Percentiles rank a stretch among this genome's conserved stretches.
Conservation (phyloP, 2,329 filamentous ascomycete genomes). For the Neopestalotiopsis sp. region DNA sequence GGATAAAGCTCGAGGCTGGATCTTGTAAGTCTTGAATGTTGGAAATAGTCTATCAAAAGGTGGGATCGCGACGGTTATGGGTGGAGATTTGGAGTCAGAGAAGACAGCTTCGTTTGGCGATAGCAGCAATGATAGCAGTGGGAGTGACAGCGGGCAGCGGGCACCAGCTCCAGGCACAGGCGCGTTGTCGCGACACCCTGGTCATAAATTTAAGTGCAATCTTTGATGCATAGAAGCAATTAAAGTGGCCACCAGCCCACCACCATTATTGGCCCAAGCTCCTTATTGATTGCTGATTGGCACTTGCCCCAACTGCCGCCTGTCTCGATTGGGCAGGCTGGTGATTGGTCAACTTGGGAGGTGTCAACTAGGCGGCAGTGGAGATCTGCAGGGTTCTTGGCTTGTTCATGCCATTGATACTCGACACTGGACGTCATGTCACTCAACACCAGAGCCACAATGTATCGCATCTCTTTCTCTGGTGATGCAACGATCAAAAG, state of each 20-base stretch:
- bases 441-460: not conserved
- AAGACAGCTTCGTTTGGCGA: not conserved
- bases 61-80: not conserved
- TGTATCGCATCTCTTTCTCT: not conserved
- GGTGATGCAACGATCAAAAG: not conserved
- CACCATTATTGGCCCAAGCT: slow-evolving; percentile 14
- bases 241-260: not conserved
- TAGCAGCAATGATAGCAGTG: not conserved
- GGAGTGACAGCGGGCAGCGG: not conserved
- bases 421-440: not conserved
- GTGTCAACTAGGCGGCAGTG: not conserved
- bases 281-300: not conserved
- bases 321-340: not conserved
- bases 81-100: not conserved
- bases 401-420: not conserved
- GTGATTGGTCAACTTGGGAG: not conserved
- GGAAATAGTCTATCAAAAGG: not conserved
- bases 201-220: not conserved
- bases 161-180: not conserved
- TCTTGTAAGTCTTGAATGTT: not conserved
- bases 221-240: slow-evolving; percentile 5
- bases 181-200: not conserved
- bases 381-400: not conserved
- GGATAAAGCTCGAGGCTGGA: not conserved
- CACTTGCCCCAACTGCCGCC: not conserved